Percentiles rank a stretch among this genome's conserved stretches.
Evolutionary conservation across 805 yeast genomes (phyloP).

Genomic region (Metschnikowia borealis): DNA sequence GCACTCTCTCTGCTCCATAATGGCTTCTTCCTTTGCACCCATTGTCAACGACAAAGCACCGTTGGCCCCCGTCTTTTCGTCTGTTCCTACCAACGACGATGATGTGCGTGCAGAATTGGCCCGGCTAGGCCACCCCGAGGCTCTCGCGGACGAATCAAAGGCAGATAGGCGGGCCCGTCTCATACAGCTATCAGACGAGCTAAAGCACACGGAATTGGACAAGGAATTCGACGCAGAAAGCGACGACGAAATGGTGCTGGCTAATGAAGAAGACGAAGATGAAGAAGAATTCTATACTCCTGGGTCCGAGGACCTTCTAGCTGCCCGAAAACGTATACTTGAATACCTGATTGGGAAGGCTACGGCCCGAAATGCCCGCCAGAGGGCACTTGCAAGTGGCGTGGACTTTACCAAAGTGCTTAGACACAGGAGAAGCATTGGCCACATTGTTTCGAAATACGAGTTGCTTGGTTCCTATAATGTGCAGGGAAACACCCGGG

Average conservation of each 20-base stretch:
- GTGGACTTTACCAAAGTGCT: conserved; percentile 42
- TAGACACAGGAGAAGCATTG: conserved; percentile 43
- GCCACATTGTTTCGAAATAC: conserved; percentile 27
- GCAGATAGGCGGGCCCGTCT: conserved; percentile 61
- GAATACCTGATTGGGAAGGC: conserved; percentile 48
- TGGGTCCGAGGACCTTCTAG: conserved; percentile 52
- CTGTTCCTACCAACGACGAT: conserved; percentile 61
- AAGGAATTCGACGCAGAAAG: not conserved
- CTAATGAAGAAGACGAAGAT: conserved; percentile 51
- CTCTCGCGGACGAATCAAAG: conserved; percentile 55
- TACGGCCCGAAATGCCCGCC: conserved; percentile 33
- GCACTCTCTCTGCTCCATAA: not conserved
- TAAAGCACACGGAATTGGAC: conserved; percentile 15
- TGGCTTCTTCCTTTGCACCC: conserved; percentile 14
- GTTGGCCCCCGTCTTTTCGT: not conserved
- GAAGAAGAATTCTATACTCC: conserved; percentile 86
- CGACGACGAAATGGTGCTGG: conserved; percentile 10
- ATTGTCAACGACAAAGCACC: conserved; percentile 12
- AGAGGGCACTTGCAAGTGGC: conserved; percentile 23
- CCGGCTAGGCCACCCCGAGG: conserved; percentile 52
- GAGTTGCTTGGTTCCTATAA: conserved; percentile 66
- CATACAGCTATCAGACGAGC: conserved; percentile 36
- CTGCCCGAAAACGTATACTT: conserved; percentile 52
- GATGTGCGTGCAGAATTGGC: conserved; percentile 53
- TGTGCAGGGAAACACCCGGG: conserved; percentile 54